Base-by-base conservation (phyloP, 129 eudicot genomes). In the Glebionis coronaria region DNA sequence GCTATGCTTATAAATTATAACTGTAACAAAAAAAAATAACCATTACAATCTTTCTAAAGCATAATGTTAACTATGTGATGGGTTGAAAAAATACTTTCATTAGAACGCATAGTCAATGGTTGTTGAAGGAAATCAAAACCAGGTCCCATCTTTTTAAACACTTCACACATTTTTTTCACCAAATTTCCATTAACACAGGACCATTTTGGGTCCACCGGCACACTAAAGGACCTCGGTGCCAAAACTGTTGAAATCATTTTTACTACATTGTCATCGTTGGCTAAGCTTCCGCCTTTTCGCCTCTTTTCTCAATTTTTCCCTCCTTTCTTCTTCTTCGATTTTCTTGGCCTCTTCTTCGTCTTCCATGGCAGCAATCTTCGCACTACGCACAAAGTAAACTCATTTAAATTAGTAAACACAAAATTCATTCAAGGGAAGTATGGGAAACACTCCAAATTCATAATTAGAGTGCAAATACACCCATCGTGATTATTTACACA, bases 281-380 rank as follows among this genome's bases (percentile, higher is more conserved):
- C 57, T 28, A 51, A 60, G 80, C 58, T 76, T 76, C 44, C 69
- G 47, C 61, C 52, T 68, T 73, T 75, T 63, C 2, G 77, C 70
- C 47, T 18, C 65, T 31, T 20, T 57, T 51, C 67, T 56, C 67
- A 61, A n/a, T 5, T 14, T 11, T 70, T 70, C 74, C 54, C 79
- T 53, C 60, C 74, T 27, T 38, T 40, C 75, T 67, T 91, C 97
- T 77, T 87, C 97, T 78, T 82, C 85, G 9, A 82, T 81, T 72
- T 78, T 74, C 9, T 77, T 81, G 18, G 69, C 79, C 63, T 91
- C 88, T 82, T 88, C 96, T 75, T 85, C 96, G 38, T 91, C 97
- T 70, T 91, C 97, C 76, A 44, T 46, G 31, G 75, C 73, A 20
- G 88, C 97, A 49, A 88, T 88, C 76, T 67, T 66, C 27, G 87